Base-by-base conservation (phyloP, 805 yeast genomes). In the Metschnikowia orientalis region DNA sequence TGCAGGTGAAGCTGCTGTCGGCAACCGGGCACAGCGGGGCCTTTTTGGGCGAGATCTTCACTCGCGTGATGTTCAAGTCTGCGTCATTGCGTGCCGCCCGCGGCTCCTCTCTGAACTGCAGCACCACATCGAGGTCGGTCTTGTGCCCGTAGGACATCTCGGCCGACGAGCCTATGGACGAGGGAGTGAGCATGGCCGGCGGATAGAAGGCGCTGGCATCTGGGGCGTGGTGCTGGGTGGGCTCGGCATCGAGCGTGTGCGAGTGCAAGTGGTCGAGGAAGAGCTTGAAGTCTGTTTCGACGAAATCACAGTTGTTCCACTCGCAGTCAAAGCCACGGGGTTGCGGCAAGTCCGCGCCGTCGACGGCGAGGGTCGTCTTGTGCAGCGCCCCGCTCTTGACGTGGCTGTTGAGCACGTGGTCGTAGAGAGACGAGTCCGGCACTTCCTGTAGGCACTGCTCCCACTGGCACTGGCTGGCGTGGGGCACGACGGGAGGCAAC, bases 261-360 rank as follows among this genome's bases (percentile, higher is more conserved):
- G 50, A 33, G 28, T 49, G 47, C 30, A 66, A 48, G 57, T 87
- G 95, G 25, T 69, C 61, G 8, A 83, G 56, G 18, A 88, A 59
- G 5, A 69, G 53, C 18, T 75, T 63, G 28, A 80, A 50, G 45
- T 77, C 77, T 11, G 59, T 52, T 18, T 81, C 68, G 13, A 63
- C 61, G 50, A 69, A 84, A 26, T 71, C 60, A 67, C 96, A 88
- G 34, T 77, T 69, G 35, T 65, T 59, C 95, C 95, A 87, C 49
- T 79, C 86, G 61, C 96, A 88, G 30, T 69, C 62, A 31, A 56
- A 63, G 9, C 38, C 39, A 10, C 48, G 41, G 19, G 26, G 18
- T n/a, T 6, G 38, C 30, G 17, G 26, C 23, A 27, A 18, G 32
- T 23, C 6, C 20, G 23, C 15, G 13, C 16, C 14, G 20, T 29